phyloP scores from a whole-genome alignment of 1,284 basidiomycete genomes.

The Boletus semigastroideus region DNA sequence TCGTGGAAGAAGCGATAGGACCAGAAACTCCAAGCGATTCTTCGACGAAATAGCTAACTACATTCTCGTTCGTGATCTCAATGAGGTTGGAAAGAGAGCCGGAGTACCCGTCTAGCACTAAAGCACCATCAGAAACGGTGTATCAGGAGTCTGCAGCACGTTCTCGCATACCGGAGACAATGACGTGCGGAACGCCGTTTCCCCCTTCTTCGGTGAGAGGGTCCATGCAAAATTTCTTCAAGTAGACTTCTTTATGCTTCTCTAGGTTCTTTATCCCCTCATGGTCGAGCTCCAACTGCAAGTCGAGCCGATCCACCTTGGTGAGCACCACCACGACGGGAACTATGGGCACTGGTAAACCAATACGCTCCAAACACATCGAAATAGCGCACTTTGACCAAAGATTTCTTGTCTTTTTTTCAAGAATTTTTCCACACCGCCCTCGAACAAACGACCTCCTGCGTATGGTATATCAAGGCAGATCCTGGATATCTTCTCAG shows the following conservation, averaged over 20 bases:
- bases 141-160: no score
- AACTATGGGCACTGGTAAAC: neutral
- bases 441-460: constrained; percentile 15
- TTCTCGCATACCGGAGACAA: constrained; percentile 12
- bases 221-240: constrained; percentile 5
- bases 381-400: constrained; percentile 10
- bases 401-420: constrained; percentile 2
- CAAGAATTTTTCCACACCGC: constrained; percentile 15
- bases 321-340: constrained; percentile 21
- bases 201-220: constrained; percentile 2
- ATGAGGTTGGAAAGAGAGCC: constrained; percentile 3
- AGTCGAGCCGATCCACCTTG: constrained; percentile 11
- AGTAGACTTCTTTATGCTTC: neutral
- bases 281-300: neutral
- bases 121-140: neutral
- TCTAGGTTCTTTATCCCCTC: neutral
- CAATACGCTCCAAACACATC: no score
- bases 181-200: neutral
- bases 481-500: constrained; percentile 10
- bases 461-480: constrained; percentile 13
- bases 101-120: constrained; percentile 4
- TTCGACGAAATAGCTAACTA: constrained; percentile 2
- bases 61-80: constrained; percentile 4
- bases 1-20: constrained; percentile 23
- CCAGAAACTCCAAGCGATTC: constrained; percentile 8